Conservation (phyloP, 2,329 filamentous ascomycete genomes). For the Teratosphaeria zuluensis region DNA sequence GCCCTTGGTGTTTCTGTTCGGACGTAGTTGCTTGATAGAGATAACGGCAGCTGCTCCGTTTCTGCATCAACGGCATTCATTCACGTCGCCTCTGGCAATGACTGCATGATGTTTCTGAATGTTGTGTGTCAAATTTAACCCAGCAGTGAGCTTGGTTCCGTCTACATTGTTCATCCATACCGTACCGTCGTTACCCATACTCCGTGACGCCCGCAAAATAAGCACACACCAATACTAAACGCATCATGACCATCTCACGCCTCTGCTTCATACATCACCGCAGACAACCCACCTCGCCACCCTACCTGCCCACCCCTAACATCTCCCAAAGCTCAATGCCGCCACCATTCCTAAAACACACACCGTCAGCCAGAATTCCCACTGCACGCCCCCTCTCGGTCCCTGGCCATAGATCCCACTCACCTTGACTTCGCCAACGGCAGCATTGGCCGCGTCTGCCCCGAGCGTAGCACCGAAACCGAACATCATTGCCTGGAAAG, state of each 20-base stretch:
- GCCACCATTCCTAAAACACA: constrained; percentile 9
- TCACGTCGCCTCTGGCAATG: no score
- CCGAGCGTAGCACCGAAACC: constrained; percentile 20
- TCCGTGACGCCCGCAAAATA: no score
- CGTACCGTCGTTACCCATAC: no score
- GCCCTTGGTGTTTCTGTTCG: neutral
- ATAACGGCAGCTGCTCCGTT: neutral
- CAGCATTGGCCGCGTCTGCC: constrained; percentile 19
- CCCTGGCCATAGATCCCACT: neutral
- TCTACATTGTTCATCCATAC: no score
- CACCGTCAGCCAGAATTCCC: constrained; percentile 1
- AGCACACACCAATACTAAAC: no score
- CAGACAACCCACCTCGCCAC: no score
- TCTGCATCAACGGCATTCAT: neutral
- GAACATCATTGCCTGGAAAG: constrained; percentile 14
- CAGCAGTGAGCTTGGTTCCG: no score
- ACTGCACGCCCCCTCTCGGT: no score
- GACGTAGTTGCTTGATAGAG: neutral
- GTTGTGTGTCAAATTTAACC: no score
- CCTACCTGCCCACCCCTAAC: neutral
- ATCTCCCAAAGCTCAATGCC: constrained; percentile 4
- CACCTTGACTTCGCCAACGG: constrained; percentile 21
- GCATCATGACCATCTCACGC: no score
- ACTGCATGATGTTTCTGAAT: no score
- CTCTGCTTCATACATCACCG: no score